Evolutionary conservation across 2,329 filamentous ascomycete species (phyloP), one percentile per base, ranked within the genome.

Genomic region (Trichophyton rubrum): DNA sequence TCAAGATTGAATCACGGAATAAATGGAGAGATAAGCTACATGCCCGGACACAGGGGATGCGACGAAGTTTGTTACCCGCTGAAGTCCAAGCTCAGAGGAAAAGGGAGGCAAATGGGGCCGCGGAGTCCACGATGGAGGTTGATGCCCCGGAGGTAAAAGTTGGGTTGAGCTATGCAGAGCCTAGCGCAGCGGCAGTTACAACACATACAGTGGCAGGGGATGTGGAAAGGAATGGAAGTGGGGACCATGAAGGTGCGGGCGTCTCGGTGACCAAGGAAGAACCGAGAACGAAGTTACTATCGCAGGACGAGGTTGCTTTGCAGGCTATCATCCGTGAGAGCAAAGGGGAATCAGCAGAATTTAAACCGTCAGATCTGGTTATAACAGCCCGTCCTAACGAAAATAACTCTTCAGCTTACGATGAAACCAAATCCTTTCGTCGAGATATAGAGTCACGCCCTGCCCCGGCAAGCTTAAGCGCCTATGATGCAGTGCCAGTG

Each of bases 401-500:
- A 20, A 64, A 66, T 62, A 64, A 67, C 51, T 66, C 66, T 56
- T 63, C 60, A 7, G 65, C 64, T 1, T 70, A 73, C 56, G 73
- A 73, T 56, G 74, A 77, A 61, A 69, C 70, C 3, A 85, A 87
- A 62, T 85, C 84, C 2, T 91, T 90, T 68, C 78, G 79, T 35
- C 80, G 82, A 27, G 89, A 92, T 70, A 81, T 91, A 33, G 79
- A 82, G 11, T 77, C 82, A 27, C 86, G 90, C 0, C 90, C 90
- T 0, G 87, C 90, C 22, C 80, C 83, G 33, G 86, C 90, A 3
- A 88, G 85, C 0, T 77, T 95, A 17, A 88, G 89, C 38, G 89
- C 93, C 68, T 97, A 97, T 74, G 86, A 88, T 62, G 85, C 87
- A 11, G 87, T 96, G 63, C 92, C 93, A 0, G 90, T 97, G 15